Evolutionary conservation across 1,284 basidiomycete species (phyloP), one percentile per base, ranked within the genome.

Genomic region (Salmacisia buchloeana): DNA sequence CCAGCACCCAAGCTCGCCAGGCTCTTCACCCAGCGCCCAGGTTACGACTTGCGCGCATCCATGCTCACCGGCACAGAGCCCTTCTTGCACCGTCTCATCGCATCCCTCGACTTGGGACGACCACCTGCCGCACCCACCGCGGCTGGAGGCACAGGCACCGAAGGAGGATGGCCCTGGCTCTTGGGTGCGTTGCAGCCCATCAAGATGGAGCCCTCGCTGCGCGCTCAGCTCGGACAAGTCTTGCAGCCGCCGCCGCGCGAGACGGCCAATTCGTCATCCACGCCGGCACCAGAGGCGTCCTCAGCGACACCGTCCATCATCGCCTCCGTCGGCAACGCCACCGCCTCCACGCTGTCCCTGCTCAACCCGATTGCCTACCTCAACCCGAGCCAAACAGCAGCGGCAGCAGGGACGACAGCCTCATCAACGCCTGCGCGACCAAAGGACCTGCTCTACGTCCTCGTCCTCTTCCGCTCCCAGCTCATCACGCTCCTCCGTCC

Each of bases 401-500:
- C n/a, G 45, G 13, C 45, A 13, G 23, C 23, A 9, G 45, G 45
- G 23, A 41, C 34, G 34, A 9, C 58, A 27, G 21, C 35, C 10
- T 29, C 15, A 58, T 15, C 35, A 2, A 23, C 56, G 15, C 6
- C 23, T 18, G 91, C 88, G 1, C 88, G 92, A 10, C 72, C 69
- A 13, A 70, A 77, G 59, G 78, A 96, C 75, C 85, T 96, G 34
- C 84, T 98, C 0, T 98, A 98, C 76, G 86, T 94, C 13, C 84
- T 97, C 21, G 83, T 98, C 13, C 83, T 96, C 27, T 88, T 89
- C 0, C 84, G 86, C 57, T 88, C 87, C 15, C 85, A 87, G 27
- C 88, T 98, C 1, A 85, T 97, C 23, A 94, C 92, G 2, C 84
- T 98, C 3, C 86, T 94, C 13, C 83, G 96, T 62, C 94, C 94